Base-by-base conservation (phyloP, 345 rosid genomes). In the Ailanthus altissimus region DNA sequence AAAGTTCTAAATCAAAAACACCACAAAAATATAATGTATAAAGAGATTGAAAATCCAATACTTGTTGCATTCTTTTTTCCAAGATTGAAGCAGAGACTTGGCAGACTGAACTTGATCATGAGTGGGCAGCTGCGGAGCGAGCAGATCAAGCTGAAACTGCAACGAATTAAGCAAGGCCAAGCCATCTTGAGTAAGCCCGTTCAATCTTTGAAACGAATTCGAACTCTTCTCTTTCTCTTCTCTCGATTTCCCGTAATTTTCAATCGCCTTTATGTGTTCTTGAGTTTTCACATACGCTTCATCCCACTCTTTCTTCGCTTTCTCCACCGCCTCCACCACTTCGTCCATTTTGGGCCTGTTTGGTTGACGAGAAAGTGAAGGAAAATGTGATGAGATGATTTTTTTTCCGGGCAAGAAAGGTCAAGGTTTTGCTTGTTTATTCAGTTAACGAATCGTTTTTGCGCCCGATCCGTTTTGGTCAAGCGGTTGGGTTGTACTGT, bases 221-320 rank as follows among this genome's bases (percentile, higher is more conserved):
- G 63, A 71, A 45, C 32, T 56, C 83, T 85, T 87, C 79, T 88
- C 85, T 28, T 78, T 83, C 6, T 77, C 85, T 51, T 78, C 84
- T 76, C 75, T 83, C 50, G 89, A 82, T 79, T 88, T 89, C 0
- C 96, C 96, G 72, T 88, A 95, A 14, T 90, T 86, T 53, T 83
- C 85, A 53, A 95, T 95, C 40, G 86, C 90, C 49, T 75, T 79
- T 12, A 95, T 83, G 70, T 89, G 88, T 32, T 75, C 83, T 70
- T 85, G 85, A 8, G 92, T 89, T 75, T 75, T 87, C 18, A 80
- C 73, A 76, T 85, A 86, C 0, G 90, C 89, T 2, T 93, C 94
- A 1, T 87, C 90, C 99, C 99, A 92, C 73, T 93, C 94, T 78
- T 90, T 92, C 90, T 95, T 95, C 66, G 85, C 86, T 80, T 88